Base-by-base conservation (phyloP, 768 basidiomycete genomes). In the Lactarius pseudohatsudake region DNA sequence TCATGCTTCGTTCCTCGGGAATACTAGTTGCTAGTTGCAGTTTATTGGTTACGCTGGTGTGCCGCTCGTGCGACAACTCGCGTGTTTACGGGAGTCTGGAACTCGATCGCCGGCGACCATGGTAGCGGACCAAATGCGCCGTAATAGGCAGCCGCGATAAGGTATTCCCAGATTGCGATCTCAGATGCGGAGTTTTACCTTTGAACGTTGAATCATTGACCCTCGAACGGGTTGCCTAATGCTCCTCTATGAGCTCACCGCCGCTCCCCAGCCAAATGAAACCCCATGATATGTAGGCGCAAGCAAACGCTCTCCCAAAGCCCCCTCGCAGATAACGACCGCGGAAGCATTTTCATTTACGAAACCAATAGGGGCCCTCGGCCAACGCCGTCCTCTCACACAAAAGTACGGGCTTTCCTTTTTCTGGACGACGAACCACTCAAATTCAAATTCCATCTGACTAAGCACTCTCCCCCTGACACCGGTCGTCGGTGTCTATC, bases 11-110 rank as follows among this genome's bases (percentile, higher is more conserved):
- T 57, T 54, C 58, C 26, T 63, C 62, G 62, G 57, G 54, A 67
- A 67, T 67, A n/a, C 54, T 56, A 67, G 62, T 63, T 67, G 66
- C 58, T 57, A 59, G 53, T 67, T 58, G 34, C 66, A 59, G 57
- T 67, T 58, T 36, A 36, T 66, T 56, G 61, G 57, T 66, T 53
- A n/a, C 26, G 3, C 55, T 63, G 43, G 28, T 56, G 34, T 67
- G 62, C 18, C 40, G 32, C 57, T 57, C 53, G 62, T 40, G 61
- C 57, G 50, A 55, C 18, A 30, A n/a, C 30, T 15, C 57, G 65
- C 61, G 61, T 62, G 50, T 50, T 50, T 11, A 8, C 26, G 2
- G 8, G 1, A 28, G 65, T 59, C 65, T 62, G 10, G 61, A 67
- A 62, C 26, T 28, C 30, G 65, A 62, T 66, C 45, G 56, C 61